Percentiles rank a stretch among this genome's conserved stretches.
Evolutionary conservation across 805 yeast species (phyloP).

Genomic region (Candida loeiensis): DNA sequence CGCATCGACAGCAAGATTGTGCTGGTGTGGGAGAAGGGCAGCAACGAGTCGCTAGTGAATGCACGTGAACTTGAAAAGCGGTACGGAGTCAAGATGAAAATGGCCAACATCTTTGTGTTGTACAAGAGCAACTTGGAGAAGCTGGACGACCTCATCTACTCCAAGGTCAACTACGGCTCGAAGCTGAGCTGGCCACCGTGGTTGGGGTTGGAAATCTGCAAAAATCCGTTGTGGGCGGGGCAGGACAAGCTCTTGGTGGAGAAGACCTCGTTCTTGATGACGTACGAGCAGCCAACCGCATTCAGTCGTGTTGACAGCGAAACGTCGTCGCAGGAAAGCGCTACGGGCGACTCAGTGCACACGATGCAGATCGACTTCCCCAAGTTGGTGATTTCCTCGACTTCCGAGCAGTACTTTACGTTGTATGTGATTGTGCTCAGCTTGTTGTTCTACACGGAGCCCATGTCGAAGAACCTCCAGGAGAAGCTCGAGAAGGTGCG

Average conservation of each 20-base stretch:
- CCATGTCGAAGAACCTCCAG: constrained; percentile 53
- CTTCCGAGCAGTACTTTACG: constrained; percentile 69
- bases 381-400: constrained; percentile 59
- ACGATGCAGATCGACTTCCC: constrained; percentile 66
- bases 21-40: constrained; percentile 50
- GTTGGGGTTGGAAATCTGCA: constrained; percentile 68
- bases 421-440: constrained; percentile 60
- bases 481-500: constrained; percentile 63
- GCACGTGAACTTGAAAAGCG: constrained; percentile 54
- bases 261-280: constrained; percentile 57
- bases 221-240: constrained; percentile 38
- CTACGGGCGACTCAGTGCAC: constrained; percentile 4
- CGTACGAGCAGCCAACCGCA: constrained; percentile 47
- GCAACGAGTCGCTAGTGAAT: constrained; percentile 29
- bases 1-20: constrained; percentile 63
- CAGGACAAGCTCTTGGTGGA: constrained; percentile 54
- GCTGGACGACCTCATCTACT: constrained; percentile 42
- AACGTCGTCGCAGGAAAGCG: neutral
- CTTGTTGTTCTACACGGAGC: constrained; percentile 70
- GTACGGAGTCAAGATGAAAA: constrained; percentile 61
- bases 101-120: constrained; percentile 71
- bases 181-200: constrained; percentile 81
- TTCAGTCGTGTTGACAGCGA: constrained; percentile 14
- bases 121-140: constrained; percentile 41
- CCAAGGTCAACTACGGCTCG: constrained; percentile 59